phyloP scores from a whole-genome alignment of 108 stramenopile species.

The Skeletonema grethae region DNA sequence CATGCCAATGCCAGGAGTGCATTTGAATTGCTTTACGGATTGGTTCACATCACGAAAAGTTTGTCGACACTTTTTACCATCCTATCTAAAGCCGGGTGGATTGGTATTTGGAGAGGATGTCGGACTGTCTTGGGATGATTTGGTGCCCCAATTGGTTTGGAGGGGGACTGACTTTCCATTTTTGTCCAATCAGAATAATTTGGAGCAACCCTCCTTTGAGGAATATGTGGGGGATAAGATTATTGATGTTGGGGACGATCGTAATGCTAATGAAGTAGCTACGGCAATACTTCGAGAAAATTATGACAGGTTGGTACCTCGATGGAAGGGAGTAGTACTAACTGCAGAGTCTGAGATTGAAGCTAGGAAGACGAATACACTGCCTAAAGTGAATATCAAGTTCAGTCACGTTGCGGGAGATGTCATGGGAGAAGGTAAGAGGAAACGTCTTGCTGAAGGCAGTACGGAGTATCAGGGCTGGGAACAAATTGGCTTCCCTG shows the following conservation, averaged over 20 bases:
- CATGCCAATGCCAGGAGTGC: slow-evolving; percentile 9
- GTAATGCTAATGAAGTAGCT: not conserved
- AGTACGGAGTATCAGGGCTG: not conserved
- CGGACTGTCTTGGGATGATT: not conserved
- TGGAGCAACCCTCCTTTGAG: not conserved
- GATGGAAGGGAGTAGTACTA: slow-evolving; percentile 9
- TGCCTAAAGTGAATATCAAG: slow-evolving; percentile 11
- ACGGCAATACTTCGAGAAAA: not conserved
- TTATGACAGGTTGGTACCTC: not conserved
- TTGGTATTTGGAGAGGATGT: not conserved
- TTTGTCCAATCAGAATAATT: not conserved
- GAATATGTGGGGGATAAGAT: not conserved
- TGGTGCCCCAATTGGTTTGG: slow-evolving; percentile 2
- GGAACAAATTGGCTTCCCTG: not conserved
- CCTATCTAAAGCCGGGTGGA: not conserved
- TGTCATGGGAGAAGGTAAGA: not conserved
- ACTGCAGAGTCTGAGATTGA: slow-evolving; percentile 9
- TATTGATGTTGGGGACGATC: too few species aligned
- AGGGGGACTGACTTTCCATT: slow-evolving; percentile 7
- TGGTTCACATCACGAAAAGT: not conserved
- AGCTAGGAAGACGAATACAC: not conserved
- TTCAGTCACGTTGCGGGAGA: not conserved
- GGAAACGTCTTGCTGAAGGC: not conserved
- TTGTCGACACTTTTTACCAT: not conserved
- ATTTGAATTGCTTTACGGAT: not conserved